Evolutionary conservation across 139 green algal species (phyloP), one percentile per base, ranked within the genome.

Genomic region (Micromonas pusilla): DNA sequence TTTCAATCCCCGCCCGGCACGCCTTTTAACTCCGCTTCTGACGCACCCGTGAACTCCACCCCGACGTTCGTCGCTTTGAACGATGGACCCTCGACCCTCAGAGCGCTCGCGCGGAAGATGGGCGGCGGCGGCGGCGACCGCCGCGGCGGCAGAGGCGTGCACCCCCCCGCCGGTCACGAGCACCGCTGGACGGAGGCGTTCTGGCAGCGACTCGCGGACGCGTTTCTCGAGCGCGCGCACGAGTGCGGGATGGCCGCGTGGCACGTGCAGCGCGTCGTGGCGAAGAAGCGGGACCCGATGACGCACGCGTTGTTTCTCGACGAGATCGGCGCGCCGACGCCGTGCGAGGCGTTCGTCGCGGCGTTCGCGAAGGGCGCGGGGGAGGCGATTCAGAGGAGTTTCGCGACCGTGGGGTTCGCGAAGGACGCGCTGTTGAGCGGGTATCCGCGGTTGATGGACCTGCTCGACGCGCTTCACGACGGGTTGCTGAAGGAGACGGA

Each of bases 261-360:
- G 91, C 91, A 96, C 85, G 76, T 96, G 78, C 92, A 98, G 85
- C 85, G 92, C 0, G 94, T 98, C 64, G 78, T 97, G 62, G 83
- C 84, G 23, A 97, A 97, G 87, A 98, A 97, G 81, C 87, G 89
- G 2, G 94, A 98, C 83, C 94, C 94, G 2, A 87, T 98, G 0
- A 88, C 85, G 0, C 94, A 97, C 67, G 86, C 90, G 34, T 83
- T 90, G n/a, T 96, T 98, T 80, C 79, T 97, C 53, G 89, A 97
- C 57, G 88, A 90, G 31, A 78, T 96, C 32, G 32, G 86, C 39
- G 38, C 25, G 6, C 19, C 20, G 54, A 82, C 64, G 71, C 70
- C 65, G 37, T 82, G 65, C 30, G 84, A 84, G 45, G 28, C 21
- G 2, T 82, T 88, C 30, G 85, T 79, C 77, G 39, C 70, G 26